Conservation (phyloP, 192 early-diverging fungal species). For the Glomus cerebriforme region DNA sequence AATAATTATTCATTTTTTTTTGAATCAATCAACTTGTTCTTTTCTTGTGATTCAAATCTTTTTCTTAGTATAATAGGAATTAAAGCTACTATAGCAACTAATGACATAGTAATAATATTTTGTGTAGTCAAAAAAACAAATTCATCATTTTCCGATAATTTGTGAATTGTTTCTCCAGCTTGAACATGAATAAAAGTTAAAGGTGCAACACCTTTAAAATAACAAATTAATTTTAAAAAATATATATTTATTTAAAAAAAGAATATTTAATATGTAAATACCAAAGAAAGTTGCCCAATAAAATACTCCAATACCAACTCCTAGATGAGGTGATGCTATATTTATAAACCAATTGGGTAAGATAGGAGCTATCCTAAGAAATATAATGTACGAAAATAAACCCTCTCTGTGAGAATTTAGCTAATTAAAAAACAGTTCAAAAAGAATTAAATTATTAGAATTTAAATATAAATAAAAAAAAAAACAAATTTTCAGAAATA, state of each 20-base stretch:
- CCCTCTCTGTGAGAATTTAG: slow-evolving; percentile 12
- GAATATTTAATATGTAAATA: neutral
- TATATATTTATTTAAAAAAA: neutral
- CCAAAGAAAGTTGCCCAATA: slow-evolving; percentile 35
- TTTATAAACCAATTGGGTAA: slow-evolving; percentile 50
- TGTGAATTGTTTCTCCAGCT: slow-evolving; percentile 45
- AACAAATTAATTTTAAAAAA: neutral
- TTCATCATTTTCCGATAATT: slow-evolving; percentile 42
- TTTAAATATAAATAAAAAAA: neutral
- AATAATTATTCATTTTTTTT: too few species aligned
- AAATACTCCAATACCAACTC: slow-evolving; percentile 34
- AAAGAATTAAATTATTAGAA: neutral
- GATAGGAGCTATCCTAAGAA: slow-evolving; percentile 25
- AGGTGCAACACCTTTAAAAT: slow-evolving; percentile 41
- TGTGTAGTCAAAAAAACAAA: slow-evolving; percentile 42
- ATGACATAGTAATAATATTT: slow-evolving; percentile 38
- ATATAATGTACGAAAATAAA: slow-evolving; percentile 30
- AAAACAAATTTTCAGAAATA: neutral
- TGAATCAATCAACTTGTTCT: neutral
- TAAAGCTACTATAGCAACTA: slow-evolving; percentile 16
- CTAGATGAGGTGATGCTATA: slow-evolving; percentile 47
- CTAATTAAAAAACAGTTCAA: neutral
- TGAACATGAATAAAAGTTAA: slow-evolving; percentile 43
- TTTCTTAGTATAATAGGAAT: slow-evolving; percentile 10
- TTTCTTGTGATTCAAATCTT: neutral